A percentile compares a stretch with the other conserved stretches of the same genome.
These are phyloP conservation scores for Sanghuangporus baumii DNA, from an alignment of 1,284 basidiomycete species.

Conservation along the genomic window DNA sequence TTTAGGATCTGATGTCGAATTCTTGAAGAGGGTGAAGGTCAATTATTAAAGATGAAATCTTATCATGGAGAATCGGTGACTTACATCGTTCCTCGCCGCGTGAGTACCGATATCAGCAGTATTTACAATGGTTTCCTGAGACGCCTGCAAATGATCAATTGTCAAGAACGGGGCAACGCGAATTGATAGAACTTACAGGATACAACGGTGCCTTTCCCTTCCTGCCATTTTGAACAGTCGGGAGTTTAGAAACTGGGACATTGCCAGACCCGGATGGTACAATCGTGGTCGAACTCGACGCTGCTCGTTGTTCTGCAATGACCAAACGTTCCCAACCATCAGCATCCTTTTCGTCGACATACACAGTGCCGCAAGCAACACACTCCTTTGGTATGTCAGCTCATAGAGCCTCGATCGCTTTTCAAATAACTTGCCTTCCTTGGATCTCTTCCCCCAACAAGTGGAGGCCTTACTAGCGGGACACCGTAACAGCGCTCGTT, in stretches of 20 bases:
- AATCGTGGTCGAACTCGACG: background rate
- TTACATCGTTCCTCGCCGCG: background rate
- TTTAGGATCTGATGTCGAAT: no score
- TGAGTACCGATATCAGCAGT: background rate
- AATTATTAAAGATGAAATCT: background rate
- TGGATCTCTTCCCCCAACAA: conserved; percentile 52
- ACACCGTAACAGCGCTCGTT: conserved; percentile 61
- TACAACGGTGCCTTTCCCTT: background rate
- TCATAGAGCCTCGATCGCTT: background rate
- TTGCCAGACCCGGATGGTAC: background rate
- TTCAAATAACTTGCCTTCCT: conserved; percentile 44
- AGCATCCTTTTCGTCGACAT: conserved; percentile 47
- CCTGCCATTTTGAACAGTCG: background rate
- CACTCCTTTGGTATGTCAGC: conserved; percentile 54
- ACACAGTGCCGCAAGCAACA: conserved; percentile 63
- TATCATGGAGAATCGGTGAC: background rate
- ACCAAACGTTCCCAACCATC: conserved; percentile 46
- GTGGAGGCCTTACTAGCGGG: conserved; percentile 71
- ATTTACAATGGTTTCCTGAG: background rate
- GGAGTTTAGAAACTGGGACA: background rate
- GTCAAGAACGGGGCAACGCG: background rate
- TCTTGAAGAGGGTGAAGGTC: background rate
- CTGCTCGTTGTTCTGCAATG: conserved; percentile 23
- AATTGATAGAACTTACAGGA: background rate
- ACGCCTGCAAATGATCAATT: background rate